Evolutionary conservation across 805 yeast genomes (phyloP).

Genomic region (Zygotorulaspora chibaensis): DNA sequence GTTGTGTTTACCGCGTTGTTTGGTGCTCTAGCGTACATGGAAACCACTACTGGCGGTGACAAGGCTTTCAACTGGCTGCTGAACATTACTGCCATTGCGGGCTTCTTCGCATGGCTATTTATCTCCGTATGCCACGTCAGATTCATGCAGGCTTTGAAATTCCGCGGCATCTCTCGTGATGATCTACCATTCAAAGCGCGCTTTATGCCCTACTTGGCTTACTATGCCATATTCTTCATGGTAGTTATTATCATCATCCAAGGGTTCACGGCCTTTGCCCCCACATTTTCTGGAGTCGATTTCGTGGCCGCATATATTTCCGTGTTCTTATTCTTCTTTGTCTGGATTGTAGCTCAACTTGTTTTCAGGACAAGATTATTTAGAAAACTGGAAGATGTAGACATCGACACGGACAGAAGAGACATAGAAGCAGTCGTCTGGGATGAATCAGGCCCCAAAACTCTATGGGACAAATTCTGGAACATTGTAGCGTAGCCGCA

Average conservation of each 20-base stretch:
- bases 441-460: constrained; percentile 49
- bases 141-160: constrained; percentile 60
- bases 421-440: constrained; percentile 56
- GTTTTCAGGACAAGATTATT: constrained; percentile 46
- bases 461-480: constrained; percentile 56
- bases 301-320: constrained; percentile 75
- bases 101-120: constrained; percentile 68
- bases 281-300: constrained; percentile 44
- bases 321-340: constrained; percentile 50
- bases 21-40: constrained; percentile 62
- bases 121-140: constrained; percentile 62
- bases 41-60: constrained; percentile 48
- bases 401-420: constrained; percentile 63
- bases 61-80: constrained; percentile 68
- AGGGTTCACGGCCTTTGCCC: constrained; percentile 64
- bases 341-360: constrained; percentile 54
- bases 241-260: constrained; percentile 60
- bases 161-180: constrained; percentile 62
- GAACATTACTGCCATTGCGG: constrained; percentile 74
- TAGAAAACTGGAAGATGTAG: constrained; percentile 55
- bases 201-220: constrained; percentile 65
- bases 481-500: constrained; percentile 32
- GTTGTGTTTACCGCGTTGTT: constrained; percentile 55
- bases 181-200: constrained; percentile 69
- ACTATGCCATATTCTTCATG: constrained; percentile 54